Evolutionary conservation across 2,329 filamentous ascomycete species (phyloP), one percentile per base, ranked within the genome.

Genomic region (Penicillium sp.): DNA sequence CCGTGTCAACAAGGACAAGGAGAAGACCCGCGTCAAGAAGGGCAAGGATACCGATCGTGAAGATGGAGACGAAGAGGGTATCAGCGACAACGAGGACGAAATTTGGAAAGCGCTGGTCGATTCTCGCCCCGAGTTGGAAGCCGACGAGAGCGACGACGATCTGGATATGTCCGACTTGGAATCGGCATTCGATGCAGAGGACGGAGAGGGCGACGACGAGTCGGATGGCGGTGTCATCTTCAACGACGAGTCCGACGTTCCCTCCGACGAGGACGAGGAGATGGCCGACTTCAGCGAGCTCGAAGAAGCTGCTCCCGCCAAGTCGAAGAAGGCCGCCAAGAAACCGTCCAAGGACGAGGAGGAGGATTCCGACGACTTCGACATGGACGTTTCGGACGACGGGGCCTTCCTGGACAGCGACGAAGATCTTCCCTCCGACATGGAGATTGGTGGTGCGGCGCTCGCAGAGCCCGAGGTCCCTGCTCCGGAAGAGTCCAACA

Each of bases 41-140:
- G 75, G 77, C 47, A 78, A 80, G 60, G 83, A 81, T 66, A 78
- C 78, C 46, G 72, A 72, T 45, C 75, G 74, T 51, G 69, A 63
- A n/a, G 71, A 68, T 11, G 72, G 70, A n/a, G 72, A 72, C 34
- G 72, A 75, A 18, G 78, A 64, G 7, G 81, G 80, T 22, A 79
- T 81, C 47, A 86, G 87, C 52, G 83, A 81, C 16, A 79, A 83
- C 50, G 88, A 92, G 69, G 88, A 90, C 39, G 89, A 95, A 74
- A 91, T 96, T 63, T 96, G 92, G 92, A 87, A 95, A 74, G 92
- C 92, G 1, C 83, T 97, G 58, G 89, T 95, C 39, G 84, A 90
- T 48, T 90, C 88, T 14, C 82, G 87, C 51, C 90, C 91, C 10
- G 92, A 94, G 49, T 77, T 92, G 32, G 88, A 90, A 63, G 88